Evolutionary conservation across 202 grass and related monocot genomes (phyloP).

Genomic region (Panicum virgatum): DNA sequence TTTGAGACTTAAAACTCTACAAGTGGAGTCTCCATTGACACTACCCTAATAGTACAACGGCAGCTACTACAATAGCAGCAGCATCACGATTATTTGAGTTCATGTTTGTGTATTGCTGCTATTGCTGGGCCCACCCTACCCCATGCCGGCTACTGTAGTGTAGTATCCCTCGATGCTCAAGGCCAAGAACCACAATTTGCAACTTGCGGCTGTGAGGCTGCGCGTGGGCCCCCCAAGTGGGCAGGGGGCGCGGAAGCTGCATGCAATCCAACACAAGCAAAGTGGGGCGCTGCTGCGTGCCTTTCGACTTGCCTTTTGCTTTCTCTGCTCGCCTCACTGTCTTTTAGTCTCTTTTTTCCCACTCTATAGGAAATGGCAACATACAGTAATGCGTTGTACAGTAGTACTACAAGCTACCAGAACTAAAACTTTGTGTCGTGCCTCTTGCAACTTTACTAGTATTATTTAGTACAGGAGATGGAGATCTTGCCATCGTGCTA

Average conservation of each 20-base stretch:
- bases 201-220: slow-evolving; percentile 42
- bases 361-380: slow-evolving; percentile 21
- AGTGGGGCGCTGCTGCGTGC: slow-evolving; percentile 21
- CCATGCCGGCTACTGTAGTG: too few species aligned
- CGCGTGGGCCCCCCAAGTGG: too few species aligned
- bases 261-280: slow-evolving; percentile 46
- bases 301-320: slow-evolving; percentile 6
- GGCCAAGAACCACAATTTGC: slow-evolving; percentile 19
- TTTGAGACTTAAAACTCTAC: too few species aligned
- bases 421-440: neutral
- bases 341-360: slow-evolving; percentile 15
- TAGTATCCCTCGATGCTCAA: neutral
- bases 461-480: neutral
- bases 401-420: too few species aligned
- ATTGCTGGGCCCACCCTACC: slow-evolving; percentile 1
- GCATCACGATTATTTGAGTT: neutral
- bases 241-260: too few species aligned
- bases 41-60: neutral
- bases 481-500: neutral
- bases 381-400: neutral
- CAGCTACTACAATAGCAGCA: neutral
- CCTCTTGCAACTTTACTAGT: neutral
- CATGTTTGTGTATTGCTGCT: neutral
- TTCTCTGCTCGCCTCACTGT: slow-evolving; percentile 7
- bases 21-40: too few species aligned